Conservation (phyloP, 768 basidiomycete species). For the Russula brevipes region DNA sequence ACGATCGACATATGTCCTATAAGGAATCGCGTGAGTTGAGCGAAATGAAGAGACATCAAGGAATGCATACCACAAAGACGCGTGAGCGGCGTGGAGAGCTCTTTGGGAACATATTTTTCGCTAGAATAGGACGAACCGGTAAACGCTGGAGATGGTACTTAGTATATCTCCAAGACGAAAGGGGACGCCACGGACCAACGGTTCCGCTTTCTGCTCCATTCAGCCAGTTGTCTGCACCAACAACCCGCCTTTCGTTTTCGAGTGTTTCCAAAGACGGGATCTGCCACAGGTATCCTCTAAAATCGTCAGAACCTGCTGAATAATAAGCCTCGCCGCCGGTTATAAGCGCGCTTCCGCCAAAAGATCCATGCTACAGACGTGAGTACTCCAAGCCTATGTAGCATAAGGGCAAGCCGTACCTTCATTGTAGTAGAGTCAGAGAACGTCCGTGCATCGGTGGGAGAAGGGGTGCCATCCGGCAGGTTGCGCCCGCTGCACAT, state of each 20-base stretch:
- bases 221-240: slow-evolving; percentile 46
- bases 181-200: slow-evolving; percentile 35
- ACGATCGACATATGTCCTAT: slow-evolving; percentile 73
- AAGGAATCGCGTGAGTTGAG: neutral
- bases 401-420: slow-evolving; percentile 34
- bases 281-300: slow-evolving; percentile 73
- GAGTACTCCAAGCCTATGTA: neutral
- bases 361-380: slow-evolving; percentile 59
- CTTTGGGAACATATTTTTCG: slow-evolving; percentile 51
- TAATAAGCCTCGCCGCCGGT: slow-evolving; percentile 54
- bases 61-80: slow-evolving; percentile 49
- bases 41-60: neutral
- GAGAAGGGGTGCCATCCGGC: slow-evolving; percentile 50
- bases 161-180: neutral
- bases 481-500: slow-evolving; percentile 54
- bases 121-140: slow-evolving; percentile 31
- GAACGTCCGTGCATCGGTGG: slow-evolving; percentile 49
- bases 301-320: slow-evolving; percentile 78
- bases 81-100: slow-evolving; percentile 58
- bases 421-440: slow-evolving; percentile 76
- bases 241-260: slow-evolving; percentile 40
- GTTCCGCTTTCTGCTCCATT: slow-evolving; percentile 31
- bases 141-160: slow-evolving; percentile 12
- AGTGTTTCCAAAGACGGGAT: slow-evolving; percentile 51
- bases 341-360: slow-evolving; percentile 50